Evolutionary conservation across 2,329 filamentous ascomycete genomes (phyloP).

Genomic region (Gliomastix tumulicola): DNA sequence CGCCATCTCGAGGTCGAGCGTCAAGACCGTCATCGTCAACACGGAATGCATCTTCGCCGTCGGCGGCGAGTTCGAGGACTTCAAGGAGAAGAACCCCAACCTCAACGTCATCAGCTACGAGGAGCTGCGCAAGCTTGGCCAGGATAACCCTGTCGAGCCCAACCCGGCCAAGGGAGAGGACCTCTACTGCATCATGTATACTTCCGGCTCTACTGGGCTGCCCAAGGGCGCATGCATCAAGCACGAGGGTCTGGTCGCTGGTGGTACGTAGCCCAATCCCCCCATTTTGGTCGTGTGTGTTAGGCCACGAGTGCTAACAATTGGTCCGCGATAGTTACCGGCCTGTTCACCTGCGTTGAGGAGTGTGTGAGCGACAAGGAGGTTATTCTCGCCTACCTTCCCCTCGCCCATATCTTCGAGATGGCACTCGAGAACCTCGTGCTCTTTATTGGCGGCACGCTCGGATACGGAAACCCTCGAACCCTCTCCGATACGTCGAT

Average conservation of each 20-base stretch:
- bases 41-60: constrained; percentile 45
- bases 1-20: constrained; percentile 48
- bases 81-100: constrained; percentile 48
- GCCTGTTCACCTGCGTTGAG: constrained; percentile 71
- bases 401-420: constrained; percentile 92
- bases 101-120: constrained; percentile 47
- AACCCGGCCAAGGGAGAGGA: constrained; percentile 68
- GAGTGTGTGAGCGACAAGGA: constrained; percentile 73
- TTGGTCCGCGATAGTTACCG: constrained; percentile 55
- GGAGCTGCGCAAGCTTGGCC: constrained; percentile 48
- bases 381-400: constrained; percentile 80
- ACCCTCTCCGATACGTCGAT: constrained; percentile 83
- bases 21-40: constrained; percentile 59
- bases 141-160: constrained; percentile 64
- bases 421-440: constrained; percentile 92
- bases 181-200: constrained; percentile 79
- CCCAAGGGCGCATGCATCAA: constrained; percentile 85
- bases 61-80: constrained; percentile 42
- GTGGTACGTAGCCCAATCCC: constrained; percentile 35
- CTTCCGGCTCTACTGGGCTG: constrained; percentile 81
- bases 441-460: constrained; percentile 80
- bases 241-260: constrained; percentile 74
- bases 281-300: too few species aligned
- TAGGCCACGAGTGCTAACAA: background rate
- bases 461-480: constrained; percentile 88